Conservation (phyloP, 495 filamentous ascomycete species). For the Aspergillus steynii region DNA sequence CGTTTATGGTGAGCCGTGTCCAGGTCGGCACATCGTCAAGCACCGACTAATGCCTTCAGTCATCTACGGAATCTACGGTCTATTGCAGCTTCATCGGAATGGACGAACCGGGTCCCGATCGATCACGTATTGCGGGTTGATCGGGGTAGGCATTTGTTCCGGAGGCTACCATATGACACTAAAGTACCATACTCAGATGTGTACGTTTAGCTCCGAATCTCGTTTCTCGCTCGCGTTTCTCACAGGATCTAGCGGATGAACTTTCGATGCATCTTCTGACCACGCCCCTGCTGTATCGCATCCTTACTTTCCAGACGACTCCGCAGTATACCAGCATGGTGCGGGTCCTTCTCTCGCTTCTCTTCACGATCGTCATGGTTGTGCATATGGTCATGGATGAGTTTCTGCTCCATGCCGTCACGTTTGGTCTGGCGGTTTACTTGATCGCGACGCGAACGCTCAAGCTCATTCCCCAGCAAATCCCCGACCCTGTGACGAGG, state of each 20-base stretch:
- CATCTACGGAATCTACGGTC: conserved; percentile 39
- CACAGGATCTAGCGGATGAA: conserved; percentile 35
- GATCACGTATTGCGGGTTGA: conserved; percentile 51
- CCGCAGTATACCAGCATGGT: conserved; percentile 24
- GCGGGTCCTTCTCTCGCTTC: conserved; percentile 28
- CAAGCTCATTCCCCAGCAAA: conserved; percentile 22
- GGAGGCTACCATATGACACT: conserved; percentile 52
- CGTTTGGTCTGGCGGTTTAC: conserved; percentile 20
- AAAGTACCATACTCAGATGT: conserved; percentile 57
- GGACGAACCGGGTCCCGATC: conserved; percentile 17
- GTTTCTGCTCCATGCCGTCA: conserved; percentile 17
- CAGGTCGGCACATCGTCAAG: no score
- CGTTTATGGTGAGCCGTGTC: conserved; percentile 29
- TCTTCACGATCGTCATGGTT: conserved; percentile 38
- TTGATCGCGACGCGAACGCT: conserved; percentile 36
- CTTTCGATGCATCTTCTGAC: conserved; percentile 59
- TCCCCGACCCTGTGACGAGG: conserved; percentile 9
- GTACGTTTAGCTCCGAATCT: conserved; percentile 21
- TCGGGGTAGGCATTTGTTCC: conserved; percentile 58
- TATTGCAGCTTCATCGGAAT: conserved; percentile 27
- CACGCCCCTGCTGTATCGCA: conserved; percentile 50
- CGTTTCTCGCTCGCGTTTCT: neutral
- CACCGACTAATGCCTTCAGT: conserved; percentile 16
- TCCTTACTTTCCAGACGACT: conserved; percentile 44
- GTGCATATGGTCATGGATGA: conserved; percentile 50